These are phyloP conservation scores for Rhamnella rubrinervis DNA, from an alignment of 331 rosid species.

Conservation along the genomic window DNA sequence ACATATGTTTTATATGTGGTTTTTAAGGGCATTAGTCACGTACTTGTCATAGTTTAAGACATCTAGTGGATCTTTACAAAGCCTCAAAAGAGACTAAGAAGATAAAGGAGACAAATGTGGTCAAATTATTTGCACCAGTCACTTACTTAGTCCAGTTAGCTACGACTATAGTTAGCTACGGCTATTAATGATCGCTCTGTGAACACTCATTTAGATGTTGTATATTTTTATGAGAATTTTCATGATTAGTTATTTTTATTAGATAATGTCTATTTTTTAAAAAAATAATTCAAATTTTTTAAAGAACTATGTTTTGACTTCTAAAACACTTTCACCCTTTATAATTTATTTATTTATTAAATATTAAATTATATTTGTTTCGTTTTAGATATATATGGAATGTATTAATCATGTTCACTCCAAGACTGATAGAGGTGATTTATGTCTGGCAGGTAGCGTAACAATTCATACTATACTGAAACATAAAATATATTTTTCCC, in stretches of 20 bases:
- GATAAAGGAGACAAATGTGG: background rate
- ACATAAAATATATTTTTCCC: background rate
- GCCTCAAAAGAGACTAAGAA: background rate
- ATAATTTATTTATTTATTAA: too few species aligned
- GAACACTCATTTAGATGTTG: background rate
- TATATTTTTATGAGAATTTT: background rate
- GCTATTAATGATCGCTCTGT: background rate
- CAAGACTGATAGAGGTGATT: background rate
- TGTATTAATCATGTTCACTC: background rate
- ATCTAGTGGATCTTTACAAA: conserved; percentile 5
- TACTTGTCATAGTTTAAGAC: background rate
- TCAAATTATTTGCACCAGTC: background rate
- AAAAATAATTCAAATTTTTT: too few species aligned
- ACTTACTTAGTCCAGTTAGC: background rate
- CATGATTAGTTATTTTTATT: background rate
- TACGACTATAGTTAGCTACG: too few species aligned
- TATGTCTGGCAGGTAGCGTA: background rate
- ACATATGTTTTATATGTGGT: background rate
- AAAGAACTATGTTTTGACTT: too few species aligned
- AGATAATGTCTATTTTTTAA: too few species aligned
- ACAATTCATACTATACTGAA: background rate
- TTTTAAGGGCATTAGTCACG: background rate
- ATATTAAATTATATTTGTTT: background rate
- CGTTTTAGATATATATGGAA: background rate
- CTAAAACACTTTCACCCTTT: too few species aligned